Evolutionary conservation across 176 grass and related monocot species (phyloP), one percentile per base, ranked within the genome.

Genomic region (Eleusine indica): DNA sequence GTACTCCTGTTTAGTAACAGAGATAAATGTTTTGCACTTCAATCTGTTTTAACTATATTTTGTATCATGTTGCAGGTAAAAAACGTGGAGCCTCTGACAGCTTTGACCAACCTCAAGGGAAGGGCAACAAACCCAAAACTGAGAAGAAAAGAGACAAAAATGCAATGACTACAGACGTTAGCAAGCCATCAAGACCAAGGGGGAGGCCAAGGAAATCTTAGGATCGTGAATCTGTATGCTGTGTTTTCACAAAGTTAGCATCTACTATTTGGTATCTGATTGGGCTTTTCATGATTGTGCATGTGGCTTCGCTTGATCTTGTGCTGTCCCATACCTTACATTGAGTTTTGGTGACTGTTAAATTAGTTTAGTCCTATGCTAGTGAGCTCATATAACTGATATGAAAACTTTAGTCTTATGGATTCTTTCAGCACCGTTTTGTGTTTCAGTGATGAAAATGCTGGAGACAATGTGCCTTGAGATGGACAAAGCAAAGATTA

Each of bases 191-290:
- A 80, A 68, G 42, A 48, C 39, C 80, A 84, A 57, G 44, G 67
- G 9, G 68, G 39, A 87, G 63, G 40, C 51, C 77, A 66, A 35
- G 63, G 28, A 66, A 66, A 35, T 49, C 46, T 29, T 67, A 76
- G 10, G 5, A 16, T 61, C 57, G 9, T 21, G 53, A 0, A 19
- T 21, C 6, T 4, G 17, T 49, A 43, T 14, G 44, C 17, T 80
- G 47, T 49, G 51, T 67, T 66, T 38, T 35, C 18, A 11, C 28
- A 8, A 79, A 67, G 10, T 68, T 9, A 1, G 12, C 1, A 13
- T 65, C 3, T 65, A 28, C 5, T 66, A 66, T 66, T 66, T 16
- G 25, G 44, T 67, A 32, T 9, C 60, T 48, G 62, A 9, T 67
- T 51, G 17, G 10, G 21, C 21, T 67, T 67, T 37, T 18, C 44